Base-by-base conservation (phyloP, 768 basidiomycete genomes). In the Floccularia luteovirens region DNA sequence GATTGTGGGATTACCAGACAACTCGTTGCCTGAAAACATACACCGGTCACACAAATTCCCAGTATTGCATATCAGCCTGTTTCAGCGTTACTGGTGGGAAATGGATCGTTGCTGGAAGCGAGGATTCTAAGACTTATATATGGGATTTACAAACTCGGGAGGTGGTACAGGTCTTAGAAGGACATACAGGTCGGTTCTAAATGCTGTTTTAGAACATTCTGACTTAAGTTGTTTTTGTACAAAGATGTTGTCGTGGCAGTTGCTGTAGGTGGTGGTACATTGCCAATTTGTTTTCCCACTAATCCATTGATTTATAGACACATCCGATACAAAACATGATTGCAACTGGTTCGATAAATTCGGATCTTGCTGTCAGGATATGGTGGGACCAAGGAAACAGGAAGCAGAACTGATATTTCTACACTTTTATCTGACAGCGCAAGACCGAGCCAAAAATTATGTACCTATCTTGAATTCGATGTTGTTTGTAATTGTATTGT, bases 1-100 rank as follows among this genome's bases (percentile, higher is more conserved):
- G 94, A 1, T 67, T 99, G 3, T 97, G 94, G 92, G 90, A 96
- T 53, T 94, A 91, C 58, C 89, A 93, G 46, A 85, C 83, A 0
- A 84, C 88, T 0, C 82, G 87, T 40, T 89, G 88, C 49, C 63
- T 98, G 17, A 97, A 97, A 62, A 91, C 92, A 1, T 91, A 92
- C 59, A 69, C 66, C 3, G 90, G 91, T 1, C 91, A 94, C 55
- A 63, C 64, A 12, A 94, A 92, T 59, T 64, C 78, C 19, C 85
- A 84, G 56, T 94, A 81, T 52, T 92, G 88, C 50, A 82, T 90
- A 51, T 78, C 80, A 17, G 77, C 88, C 2, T 85, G 82, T 58
- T 89, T 90, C 63, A 83, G 80, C 47, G 84, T 86, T 10, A 90
- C 86, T 1, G 84, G 81, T 21, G 84, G 84, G 3, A 88, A 82